These are phyloP conservation scores for Aspergillus affinis DNA, from an alignment of 495 filamentous ascomycete species.

Conservation along the genomic window DNA sequence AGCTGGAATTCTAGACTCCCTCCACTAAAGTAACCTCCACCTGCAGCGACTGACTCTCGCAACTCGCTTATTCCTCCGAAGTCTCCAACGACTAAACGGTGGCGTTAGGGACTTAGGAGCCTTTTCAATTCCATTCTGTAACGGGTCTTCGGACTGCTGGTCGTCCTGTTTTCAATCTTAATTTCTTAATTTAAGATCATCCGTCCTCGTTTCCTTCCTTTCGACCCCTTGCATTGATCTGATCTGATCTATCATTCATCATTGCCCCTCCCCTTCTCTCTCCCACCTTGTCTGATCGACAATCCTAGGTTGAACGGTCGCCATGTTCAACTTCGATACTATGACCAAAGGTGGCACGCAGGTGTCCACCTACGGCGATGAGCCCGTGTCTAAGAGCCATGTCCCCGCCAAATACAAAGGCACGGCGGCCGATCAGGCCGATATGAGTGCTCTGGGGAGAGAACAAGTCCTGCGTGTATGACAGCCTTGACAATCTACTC, in stretches of 20 bases:
- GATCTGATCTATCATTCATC: background rate
- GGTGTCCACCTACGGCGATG: conserved; percentile 18
- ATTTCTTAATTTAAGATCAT: background rate
- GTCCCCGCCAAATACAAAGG: conserved; percentile 43
- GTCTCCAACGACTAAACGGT: background rate
- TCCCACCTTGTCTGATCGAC: background rate
- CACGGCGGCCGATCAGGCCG: conserved; percentile 35
- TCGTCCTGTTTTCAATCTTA: too few relatives aligned
- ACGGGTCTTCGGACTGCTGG: background rate
- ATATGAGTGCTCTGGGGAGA: conserved; percentile 45
- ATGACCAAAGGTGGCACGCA: background rate
- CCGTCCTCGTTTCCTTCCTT: background rate
- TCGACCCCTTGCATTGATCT: background rate
- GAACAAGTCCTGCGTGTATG: conserved; percentile 42
- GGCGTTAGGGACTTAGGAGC: background rate
- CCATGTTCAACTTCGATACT: background rate
- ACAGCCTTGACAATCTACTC: conserved; percentile 1
- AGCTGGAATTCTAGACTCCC: too few relatives aligned
- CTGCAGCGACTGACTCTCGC: background rate
- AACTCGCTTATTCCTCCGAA: background rate
- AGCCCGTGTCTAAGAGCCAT: conserved; percentile 27
- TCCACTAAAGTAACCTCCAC: too few relatives aligned
- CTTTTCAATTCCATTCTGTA: background rate
- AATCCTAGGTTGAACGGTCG: background rate
- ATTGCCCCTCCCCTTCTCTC: background rate